Percentiles rank a stretch among this genome's conserved stretches.
These are phyloP conservation scores for Podospora comata DNA, from an alignment of 495 filamentous ascomycete genomes.

Conservation along the genomic window DNA sequence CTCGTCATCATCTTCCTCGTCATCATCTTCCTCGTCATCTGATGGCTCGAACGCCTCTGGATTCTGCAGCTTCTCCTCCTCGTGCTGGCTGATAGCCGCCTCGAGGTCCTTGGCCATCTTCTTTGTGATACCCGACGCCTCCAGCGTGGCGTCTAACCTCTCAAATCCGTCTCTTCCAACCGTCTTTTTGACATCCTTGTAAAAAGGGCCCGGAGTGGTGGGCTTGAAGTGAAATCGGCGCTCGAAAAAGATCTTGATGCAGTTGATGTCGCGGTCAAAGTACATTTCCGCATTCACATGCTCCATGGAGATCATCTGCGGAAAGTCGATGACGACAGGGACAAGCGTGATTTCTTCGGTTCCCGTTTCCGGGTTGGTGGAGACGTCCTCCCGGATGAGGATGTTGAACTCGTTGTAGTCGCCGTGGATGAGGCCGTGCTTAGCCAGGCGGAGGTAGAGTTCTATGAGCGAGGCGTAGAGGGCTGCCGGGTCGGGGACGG, in stretches of 20 bases:
- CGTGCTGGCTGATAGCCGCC: constrained; percentile 72
- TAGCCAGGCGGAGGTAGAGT: constrained; percentile 80
- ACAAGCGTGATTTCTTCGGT: constrained; percentile 38
- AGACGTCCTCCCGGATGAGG: constrained; percentile 68
- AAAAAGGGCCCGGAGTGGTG: constrained; percentile 80
- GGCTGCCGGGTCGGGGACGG: constrained; percentile 69
- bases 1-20: constrained; percentile 80
- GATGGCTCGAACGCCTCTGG: constrained; percentile 27
- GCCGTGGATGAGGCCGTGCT: constrained; percentile 88
- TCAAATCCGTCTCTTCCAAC: constrained; percentile 60
- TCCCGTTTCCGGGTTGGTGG: constrained; percentile 32
- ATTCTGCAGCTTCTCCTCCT: constrained; percentile 31
- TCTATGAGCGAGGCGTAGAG: constrained; percentile 88
- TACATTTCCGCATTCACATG: constrained; percentile 91
- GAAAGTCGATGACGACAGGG: constrained; percentile 93
- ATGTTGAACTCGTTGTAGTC: constrained; percentile 99
- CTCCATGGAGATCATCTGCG: constrained; percentile 96
- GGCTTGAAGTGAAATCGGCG: constrained; percentile 82
- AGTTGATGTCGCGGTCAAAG: constrained; percentile 91
- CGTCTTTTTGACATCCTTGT: constrained; percentile 75
- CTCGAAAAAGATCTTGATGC: constrained; percentile 90
- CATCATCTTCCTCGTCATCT: constrained; percentile 56
- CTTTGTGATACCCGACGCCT: constrained; percentile 90
- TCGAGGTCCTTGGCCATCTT: constrained; percentile 95
- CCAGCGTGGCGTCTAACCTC: constrained; percentile 80